Evolutionary conservation across 208 protist genomes (phyloP), one percentile per base, ranked within the genome.

Genomic region (Wallacemonas sp.): DNA sequence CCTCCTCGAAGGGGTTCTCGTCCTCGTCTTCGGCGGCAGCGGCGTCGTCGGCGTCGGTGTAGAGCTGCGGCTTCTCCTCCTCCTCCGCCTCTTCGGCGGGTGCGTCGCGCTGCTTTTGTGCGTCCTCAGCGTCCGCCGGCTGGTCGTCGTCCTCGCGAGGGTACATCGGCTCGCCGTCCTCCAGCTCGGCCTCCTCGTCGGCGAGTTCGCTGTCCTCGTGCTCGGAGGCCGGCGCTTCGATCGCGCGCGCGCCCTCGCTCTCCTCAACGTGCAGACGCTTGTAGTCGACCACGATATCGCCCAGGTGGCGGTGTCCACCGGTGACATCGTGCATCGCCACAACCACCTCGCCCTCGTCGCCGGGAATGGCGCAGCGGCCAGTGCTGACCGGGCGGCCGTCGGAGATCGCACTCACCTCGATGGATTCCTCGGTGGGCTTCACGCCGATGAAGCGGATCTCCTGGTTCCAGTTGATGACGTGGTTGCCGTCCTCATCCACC

Each of bases 401-500:
- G 41, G 92, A 80, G 69, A 86, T 78, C 17, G 77, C 81, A 2
- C 83, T 62, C 39, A 93, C 76, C 26, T 92, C 87, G 11, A 96
- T 57, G 3, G 70, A 46, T 1, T 74, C 70, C 55, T 87, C 66
- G 48, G 60, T 43, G 23, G 55, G 62, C 27, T 87, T 68, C 21
- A 93, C 72, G 32, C 84, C 90, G 36, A 95, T 87, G 67, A 95
- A 95, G 44, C 85, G 90, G 33, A 95, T 81, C 78, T 95, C 87
- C 65, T 95, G 90, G 72, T 93, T 93, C 87, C 90, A 95, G 55
- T 62, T 79, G 41, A 92, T 75, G 49, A 93, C 64, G 56, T 80
- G 61, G 21, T 69, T 78, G 48, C 39, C 49, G 12, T 80, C 72
- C 3, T 61, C 81, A 29, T 87, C 85, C 12, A 65, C 67, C n/a